These are phyloP conservation scores for Akanthomyces lecanii DNA, from an alignment of 2,329 filamentous ascomycete species.

Conservation along the genomic window DNA sequence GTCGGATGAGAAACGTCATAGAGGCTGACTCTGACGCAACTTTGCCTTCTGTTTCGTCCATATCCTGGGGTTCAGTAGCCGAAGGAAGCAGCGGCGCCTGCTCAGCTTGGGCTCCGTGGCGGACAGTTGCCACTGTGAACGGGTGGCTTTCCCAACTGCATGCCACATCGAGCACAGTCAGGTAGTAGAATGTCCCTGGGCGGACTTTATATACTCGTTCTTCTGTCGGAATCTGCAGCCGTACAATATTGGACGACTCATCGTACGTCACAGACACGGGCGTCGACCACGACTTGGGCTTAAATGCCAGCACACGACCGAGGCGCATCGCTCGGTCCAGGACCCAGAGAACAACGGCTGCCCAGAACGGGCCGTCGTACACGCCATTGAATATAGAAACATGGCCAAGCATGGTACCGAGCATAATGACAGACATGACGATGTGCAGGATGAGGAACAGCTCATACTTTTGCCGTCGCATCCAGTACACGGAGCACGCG, in stretches of 20 bases:
- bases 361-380: constrained; percentile 48
- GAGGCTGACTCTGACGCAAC: background rate
- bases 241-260: constrained; percentile 37
- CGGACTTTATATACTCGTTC: constrained; percentile 31
- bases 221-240: constrained; percentile 35
- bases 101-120: constrained; percentile 26
- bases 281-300: constrained; percentile 34
- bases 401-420: constrained; percentile 49
- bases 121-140: constrained; percentile 40
- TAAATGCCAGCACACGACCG: constrained; percentile 39
- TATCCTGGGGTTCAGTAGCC: background rate
- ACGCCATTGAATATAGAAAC: constrained; percentile 48
- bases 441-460: constrained; percentile 48
- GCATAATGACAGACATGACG: constrained; percentile 43
- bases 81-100: constrained; percentile 30
- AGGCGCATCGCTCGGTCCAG: constrained; percentile 45
- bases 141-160: constrained; percentile 48
- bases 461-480: constrained; percentile 51
- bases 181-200: constrained; percentile 43
- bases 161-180: constrained; percentile 38
- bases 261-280: constrained; percentile 33
- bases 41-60: constrained; percentile 7
- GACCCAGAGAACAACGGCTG: constrained; percentile 45
- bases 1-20: constrained; percentile 43
- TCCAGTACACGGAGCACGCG: constrained; percentile 45